A percentile compares a stretch with the other conserved stretches of the same genome.
Conservation (phyloP, 1,139 yeast species). For the Diutina siamensis region DNA sequence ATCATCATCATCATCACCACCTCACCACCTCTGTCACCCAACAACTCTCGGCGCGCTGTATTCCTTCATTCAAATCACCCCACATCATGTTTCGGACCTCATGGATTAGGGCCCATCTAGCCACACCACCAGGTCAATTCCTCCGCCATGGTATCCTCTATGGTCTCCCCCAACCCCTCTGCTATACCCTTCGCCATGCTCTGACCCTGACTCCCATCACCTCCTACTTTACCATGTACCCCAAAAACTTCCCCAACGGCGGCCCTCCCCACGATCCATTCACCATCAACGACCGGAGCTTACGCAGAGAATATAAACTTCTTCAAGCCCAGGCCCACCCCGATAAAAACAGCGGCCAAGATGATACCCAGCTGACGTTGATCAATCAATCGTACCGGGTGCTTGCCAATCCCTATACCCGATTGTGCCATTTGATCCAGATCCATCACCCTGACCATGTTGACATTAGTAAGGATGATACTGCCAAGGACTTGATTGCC, state of each 20-base stretch:
- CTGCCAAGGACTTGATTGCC: constrained; percentile 25
- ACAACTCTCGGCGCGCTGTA: too few relatives aligned
- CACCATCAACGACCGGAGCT: constrained; percentile 35
- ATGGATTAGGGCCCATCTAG: too few relatives aligned
- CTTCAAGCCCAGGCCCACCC: constrained; percentile 77
- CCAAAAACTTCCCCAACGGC: constrained; percentile 57
- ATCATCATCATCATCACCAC: too few relatives aligned
- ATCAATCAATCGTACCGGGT: constrained; percentile 71
- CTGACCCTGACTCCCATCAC: too few relatives aligned
- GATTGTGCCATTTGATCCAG: constrained; percentile 35
- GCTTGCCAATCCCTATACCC: constrained; percentile 52
- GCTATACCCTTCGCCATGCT: too few relatives aligned
- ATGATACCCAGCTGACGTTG: constrained; percentile 15
- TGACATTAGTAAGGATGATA: constrained; percentile 30
- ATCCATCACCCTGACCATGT: constrained; percentile 26
- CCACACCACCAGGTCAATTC: too few relatives aligned
- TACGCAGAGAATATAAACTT: constrained; percentile 63
- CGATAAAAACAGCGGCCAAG: constrained; percentile 23
- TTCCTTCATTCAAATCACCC: too few relatives aligned
- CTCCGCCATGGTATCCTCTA: too few relatives aligned
- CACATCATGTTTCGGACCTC: too few relatives aligned
- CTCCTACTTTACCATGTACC: constrained; percentile 52
- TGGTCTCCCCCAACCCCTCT: too few relatives aligned
- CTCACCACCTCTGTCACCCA: too few relatives aligned
- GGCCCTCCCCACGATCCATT: constrained; percentile 61